Base-by-base conservation (phyloP, 441 rosid species). In the Erodium trifolium region DNA sequence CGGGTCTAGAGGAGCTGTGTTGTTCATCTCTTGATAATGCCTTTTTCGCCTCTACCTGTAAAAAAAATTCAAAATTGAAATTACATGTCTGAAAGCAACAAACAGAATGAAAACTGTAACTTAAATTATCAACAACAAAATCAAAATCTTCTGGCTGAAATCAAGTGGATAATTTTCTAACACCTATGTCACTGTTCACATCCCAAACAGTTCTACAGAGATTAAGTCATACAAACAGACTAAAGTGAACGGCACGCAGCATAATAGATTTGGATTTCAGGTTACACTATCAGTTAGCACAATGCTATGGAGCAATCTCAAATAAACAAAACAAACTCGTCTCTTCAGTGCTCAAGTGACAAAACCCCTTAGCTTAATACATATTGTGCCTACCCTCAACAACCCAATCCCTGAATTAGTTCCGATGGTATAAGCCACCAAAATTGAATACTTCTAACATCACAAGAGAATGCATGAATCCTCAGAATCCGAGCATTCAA, bases 11-110 rank as follows among this genome's bases (percentile, higher is more conserved):
- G 67, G 63, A 63, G 13, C 66, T 70, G 23, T 79, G 78, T 41
- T 77, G 82, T 67, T 79, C 82, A 23, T 77, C 80, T 34, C 82
- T 77, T n/a, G 82, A 77, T 65, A 79, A 60, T 67, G 82, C 82
- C 67, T 72, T 79, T 71, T 79, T 79, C 3, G 78, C 82, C 71
- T 77, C 82, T 67, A 79, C 80, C 82, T 79, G 68, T 39, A 70
- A 67, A 3, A 51, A 65, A 31, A 31, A 31, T 31, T 60, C 73
- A 81, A 49, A 67, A 1, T 11, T 13, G 35, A 67, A 70, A 45
- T 65, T 72, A 57, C 10, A 17, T 19, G 13, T 19, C 34, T 59
- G 63, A 8, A 59, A 59, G 29, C 29, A 57, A 57, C 4, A 57
- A 1, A 8, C 8, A 57, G 11, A 18, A 57, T 57, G 29, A 57